Evolutionary conservation across 441 rosid species (phyloP).

Genomic region (Geranium incanum): DNA sequence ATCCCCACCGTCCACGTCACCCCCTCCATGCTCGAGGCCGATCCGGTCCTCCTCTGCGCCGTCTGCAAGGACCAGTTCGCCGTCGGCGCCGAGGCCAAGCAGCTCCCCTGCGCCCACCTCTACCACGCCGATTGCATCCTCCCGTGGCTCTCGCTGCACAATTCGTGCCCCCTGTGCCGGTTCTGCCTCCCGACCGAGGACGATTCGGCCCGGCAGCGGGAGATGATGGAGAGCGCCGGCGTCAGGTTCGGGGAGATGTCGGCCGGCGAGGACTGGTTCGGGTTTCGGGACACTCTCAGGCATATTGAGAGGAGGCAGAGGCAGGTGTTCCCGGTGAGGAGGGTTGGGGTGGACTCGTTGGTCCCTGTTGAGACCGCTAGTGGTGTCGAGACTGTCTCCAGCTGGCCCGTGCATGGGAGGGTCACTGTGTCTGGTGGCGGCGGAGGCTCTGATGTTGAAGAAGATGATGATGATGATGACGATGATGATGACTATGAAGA

Average conservation of each 20-base stretch:
- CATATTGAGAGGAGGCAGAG: constrained; percentile 29
- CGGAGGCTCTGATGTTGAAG: background rate
- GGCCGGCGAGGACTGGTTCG: constrained; percentile 4
- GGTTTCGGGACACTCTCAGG: constrained; percentile 27
- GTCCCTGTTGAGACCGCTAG: background rate
- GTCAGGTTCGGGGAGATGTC: constrained; percentile 3
- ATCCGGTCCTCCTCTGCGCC: constrained; percentile 35
- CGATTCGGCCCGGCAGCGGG: background rate
- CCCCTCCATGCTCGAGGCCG: constrained; percentile 19
- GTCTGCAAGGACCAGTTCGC: constrained; percentile 49
- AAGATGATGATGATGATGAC: no score
- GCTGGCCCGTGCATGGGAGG: background rate
- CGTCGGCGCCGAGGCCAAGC: constrained; percentile 36
- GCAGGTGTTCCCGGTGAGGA: constrained; percentile 4
- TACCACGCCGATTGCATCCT: constrained; percentile 54
- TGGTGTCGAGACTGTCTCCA: constrained; percentile 1
- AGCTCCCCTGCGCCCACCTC: constrained; percentile 51
- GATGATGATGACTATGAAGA: background rate
- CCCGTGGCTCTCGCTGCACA: constrained; percentile 49
- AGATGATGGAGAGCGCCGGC: background rate
- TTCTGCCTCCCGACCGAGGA: constrained; percentile 33
- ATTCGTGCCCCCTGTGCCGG: constrained; percentile 60
- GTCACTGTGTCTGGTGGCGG: background rate
- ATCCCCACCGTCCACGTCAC: constrained; percentile 24
- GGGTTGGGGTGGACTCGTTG: background rate